Evolutionary conservation across 1,284 basidiomycete species (phyloP).

Genomic region (Stereum hirsutum): DNA sequence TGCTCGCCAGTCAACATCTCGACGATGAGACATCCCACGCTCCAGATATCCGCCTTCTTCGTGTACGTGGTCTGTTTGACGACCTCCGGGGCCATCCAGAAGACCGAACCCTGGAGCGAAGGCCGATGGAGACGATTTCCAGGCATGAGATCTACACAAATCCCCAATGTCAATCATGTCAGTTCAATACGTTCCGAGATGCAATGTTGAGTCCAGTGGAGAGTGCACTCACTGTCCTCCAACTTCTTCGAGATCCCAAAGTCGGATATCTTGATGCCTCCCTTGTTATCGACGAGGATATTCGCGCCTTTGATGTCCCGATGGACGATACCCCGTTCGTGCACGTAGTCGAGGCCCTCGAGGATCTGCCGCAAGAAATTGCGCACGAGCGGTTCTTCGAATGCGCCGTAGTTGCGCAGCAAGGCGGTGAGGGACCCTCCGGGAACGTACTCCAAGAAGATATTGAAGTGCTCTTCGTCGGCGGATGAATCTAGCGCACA

Average conservation of each 20-base stretch:
- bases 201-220: neutral
- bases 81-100: conserved; percentile 99
- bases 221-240: conserved; percentile 76
- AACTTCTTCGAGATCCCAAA: conserved; percentile 99
- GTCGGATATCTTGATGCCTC: conserved; percentile 97
- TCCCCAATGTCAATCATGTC: neutral
- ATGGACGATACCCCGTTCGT: conserved; percentile 93
- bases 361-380: conserved; percentile 95
- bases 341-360: conserved; percentile 86
- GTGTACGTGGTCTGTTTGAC: conserved; percentile 95
- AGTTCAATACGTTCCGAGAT: neutral
- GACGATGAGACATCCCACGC: conserved; percentile 92
- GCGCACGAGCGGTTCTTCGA: conserved; percentile 90
- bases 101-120: conserved; percentile 93
- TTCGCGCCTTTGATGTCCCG: conserved; percentile 99
- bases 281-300: conserved; percentile 97
- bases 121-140: conserved; percentile 77
- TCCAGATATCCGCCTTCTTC: conserved; percentile 97
- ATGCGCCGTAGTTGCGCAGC: conserved; percentile 90
- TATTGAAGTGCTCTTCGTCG: conserved; percentile 87
- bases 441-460: conserved; percentile 98
- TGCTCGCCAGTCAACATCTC: conserved; percentile 99
- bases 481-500: conserved; percentile 12
- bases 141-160: conserved; percentile 57
- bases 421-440: conserved; percentile 95